A percentile compares a stretch with the other conserved stretches of the same genome.
Evolutionary conservation across 768 basidiomycete genomes (phyloP).

Genomic region (Tulasnella sp.): DNA sequence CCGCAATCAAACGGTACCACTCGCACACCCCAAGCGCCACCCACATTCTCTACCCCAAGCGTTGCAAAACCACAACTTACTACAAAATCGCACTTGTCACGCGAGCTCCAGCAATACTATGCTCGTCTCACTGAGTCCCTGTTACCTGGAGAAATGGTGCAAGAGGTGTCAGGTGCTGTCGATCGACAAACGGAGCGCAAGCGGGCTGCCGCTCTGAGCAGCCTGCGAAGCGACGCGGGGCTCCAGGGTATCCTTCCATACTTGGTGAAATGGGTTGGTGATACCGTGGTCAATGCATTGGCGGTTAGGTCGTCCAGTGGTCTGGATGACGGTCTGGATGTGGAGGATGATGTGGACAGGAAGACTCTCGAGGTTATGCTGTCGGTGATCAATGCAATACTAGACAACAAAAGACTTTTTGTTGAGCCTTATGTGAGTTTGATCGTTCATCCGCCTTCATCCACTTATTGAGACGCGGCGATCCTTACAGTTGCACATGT

Average conservation of each 20-base stretch:
- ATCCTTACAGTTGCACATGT: slow-evolving; percentile 74
- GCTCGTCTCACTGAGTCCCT: slow-evolving; percentile 78
- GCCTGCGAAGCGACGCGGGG: slow-evolving; percentile 80
- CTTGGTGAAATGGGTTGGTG: slow-evolving; percentile 88
- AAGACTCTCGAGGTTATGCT: slow-evolving; percentile 68
- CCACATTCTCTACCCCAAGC: slow-evolving; percentile 17
- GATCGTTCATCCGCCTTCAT: neutral
- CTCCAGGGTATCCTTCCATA: slow-evolving; percentile 87
- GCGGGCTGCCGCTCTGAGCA: slow-evolving; percentile 81
- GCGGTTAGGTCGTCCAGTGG: slow-evolving; percentile 21
- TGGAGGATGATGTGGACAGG: slow-evolving; percentile 48
- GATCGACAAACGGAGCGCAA: slow-evolving; percentile 45
- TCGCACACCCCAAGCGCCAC: neutral
- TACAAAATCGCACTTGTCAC: slow-evolving; percentile 42
- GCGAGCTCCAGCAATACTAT: slow-evolving; percentile 92
- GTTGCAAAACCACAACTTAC: slow-evolving; percentile 11
- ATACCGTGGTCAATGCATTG: slow-evolving; percentile 64
- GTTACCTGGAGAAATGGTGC: slow-evolving; percentile 35
- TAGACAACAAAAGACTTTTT: slow-evolving; percentile 82
- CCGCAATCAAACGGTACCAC: slow-evolving; percentile 14
- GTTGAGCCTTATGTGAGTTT: slow-evolving; percentile 87
- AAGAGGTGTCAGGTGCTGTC: slow-evolving; percentile 1
- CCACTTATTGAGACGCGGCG: neutral
- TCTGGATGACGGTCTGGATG: slow-evolving; percentile 34
- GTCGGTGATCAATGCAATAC: slow-evolving; percentile 72